Evolutionary conservation across 1,284 basidiomycete species (phyloP).

Genomic region (Thecaphora thlaspeos): DNA sequence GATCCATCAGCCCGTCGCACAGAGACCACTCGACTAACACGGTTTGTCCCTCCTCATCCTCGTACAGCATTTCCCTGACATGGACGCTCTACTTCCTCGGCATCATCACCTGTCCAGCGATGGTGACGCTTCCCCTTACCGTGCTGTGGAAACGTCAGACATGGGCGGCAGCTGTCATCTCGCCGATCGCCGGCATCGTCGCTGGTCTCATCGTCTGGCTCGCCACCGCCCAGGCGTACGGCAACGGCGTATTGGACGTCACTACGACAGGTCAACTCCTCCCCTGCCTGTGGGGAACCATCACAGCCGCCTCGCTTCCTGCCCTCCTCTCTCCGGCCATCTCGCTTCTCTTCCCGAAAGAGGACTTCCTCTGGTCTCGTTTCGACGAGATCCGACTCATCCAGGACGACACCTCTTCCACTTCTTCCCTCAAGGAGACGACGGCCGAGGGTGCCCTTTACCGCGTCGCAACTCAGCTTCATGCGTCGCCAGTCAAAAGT

Average conservation of each 20-base stretch:
- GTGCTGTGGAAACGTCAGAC: slow-evolving; percentile 51
- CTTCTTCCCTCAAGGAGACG: background rate
- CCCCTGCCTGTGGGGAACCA: slow-evolving; percentile 50
- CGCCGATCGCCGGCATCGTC: slow-evolving; percentile 41
- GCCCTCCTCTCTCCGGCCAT: slow-evolving; percentile 28
- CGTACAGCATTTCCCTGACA: slow-evolving; percentile 39
- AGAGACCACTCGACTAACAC: too few relatives aligned
- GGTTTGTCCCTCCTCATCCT: too few relatives aligned
- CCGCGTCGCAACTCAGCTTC: slow-evolving; percentile 11
- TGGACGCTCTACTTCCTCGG: slow-evolving; percentile 53
- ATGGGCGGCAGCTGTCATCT: slow-evolving; percentile 28
- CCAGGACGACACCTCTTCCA: slow-evolving; percentile 15
- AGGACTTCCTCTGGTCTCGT: slow-evolving; percentile 40
- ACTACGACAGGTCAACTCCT: slow-evolving; percentile 21
- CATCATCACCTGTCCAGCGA: slow-evolving; percentile 48
- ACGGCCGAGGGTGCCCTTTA: slow-evolving; percentile 7
- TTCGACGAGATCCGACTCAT: slow-evolving; percentile 34
- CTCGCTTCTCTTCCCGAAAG: slow-evolving; percentile 10
- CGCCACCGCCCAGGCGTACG: slow-evolving; percentile 33
- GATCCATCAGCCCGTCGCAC: too few relatives aligned
- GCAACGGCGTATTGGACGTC: slow-evolving; percentile 30
- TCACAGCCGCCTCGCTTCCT: slow-evolving; percentile 36
- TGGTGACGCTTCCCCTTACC: slow-evolving; percentile 42
- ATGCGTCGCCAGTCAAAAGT: slow-evolving; percentile 16
- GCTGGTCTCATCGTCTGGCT: slow-evolving; percentile 52